Evolutionary conservation across 805 yeast species (phyloP).

Genomic region (Ogataea trehaloabstinens): DNA sequence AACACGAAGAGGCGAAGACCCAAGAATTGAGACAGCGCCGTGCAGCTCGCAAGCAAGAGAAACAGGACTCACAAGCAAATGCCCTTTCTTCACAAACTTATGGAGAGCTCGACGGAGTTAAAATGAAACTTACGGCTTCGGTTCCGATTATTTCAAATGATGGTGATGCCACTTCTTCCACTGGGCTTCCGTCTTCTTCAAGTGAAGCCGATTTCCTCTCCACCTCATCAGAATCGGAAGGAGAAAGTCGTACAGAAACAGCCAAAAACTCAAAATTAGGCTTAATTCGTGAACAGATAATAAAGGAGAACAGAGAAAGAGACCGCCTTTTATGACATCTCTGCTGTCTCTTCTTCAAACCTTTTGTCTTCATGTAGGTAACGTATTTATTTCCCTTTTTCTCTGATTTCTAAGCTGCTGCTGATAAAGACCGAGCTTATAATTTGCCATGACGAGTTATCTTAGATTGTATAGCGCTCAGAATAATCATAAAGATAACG

Average conservation of each 20-base stretch:
- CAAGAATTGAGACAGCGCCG: constrained; percentile 46
- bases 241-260: constrained; percentile 3
- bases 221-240: constrained; percentile 19
- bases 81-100: constrained; percentile 30
- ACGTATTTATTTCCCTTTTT: too few species aligned
- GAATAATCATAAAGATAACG: too few species aligned
- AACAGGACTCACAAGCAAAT: constrained; percentile 17
- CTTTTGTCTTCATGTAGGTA: too few species aligned
- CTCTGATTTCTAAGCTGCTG: too few species aligned
- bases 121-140: constrained; percentile 43
- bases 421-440: too few species aligned
- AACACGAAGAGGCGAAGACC: constrained; percentile 49
- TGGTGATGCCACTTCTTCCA: constrained; percentile 25
- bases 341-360: too few species aligned
- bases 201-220: constrained; percentile 27
- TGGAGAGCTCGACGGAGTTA: constrained; percentile 28
- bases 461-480: too few species aligned
- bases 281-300: constrained; percentile 28
- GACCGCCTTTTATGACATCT: constrained; percentile 7
- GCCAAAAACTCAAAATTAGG: constrained; percentile 11
- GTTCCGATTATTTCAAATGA: constrained; percentile 57
- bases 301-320: constrained; percentile 29
- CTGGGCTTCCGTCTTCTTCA: constrained; percentile 29
- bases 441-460: too few species aligned
- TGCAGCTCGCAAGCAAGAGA: constrained; percentile 27